A percentile compares a stretch with the other conserved stretches of the same genome.
Conservation (phyloP, 2,329 filamentous ascomycete genomes). For the Venturia asperata region DNA sequence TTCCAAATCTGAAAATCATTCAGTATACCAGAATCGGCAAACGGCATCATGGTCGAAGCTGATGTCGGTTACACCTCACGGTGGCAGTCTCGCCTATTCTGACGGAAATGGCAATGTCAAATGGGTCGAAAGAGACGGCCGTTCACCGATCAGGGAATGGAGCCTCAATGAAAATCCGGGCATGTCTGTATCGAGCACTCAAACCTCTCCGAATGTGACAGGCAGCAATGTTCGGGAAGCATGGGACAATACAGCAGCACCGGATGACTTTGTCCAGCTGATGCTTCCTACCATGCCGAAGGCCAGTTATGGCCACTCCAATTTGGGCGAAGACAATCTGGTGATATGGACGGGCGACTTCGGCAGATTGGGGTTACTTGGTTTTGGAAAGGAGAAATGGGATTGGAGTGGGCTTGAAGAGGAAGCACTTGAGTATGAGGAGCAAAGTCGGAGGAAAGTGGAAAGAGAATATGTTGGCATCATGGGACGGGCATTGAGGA, state of each 20-base stretch:
- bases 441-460: slow-evolving; percentile 46
- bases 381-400: slow-evolving; percentile 33
- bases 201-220: slow-evolving; percentile 5
- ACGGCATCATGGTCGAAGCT: slow-evolving; percentile 75
- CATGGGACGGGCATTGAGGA: slow-evolving; percentile 68
- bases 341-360: slow-evolving; percentile 85
- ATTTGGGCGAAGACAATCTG: slow-evolving; percentile 52
- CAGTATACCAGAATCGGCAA: slow-evolving; percentile 62
- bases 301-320: slow-evolving; percentile 9
- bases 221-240: slow-evolving; percentile 15
- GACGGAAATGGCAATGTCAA: slow-evolving; percentile 79
- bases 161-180: slow-evolving; percentile 44
- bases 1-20: slow-evolving; percentile 28
- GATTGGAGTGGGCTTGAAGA: slow-evolving; percentile 13
- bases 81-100: slow-evolving; percentile 71
- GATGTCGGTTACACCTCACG: slow-evolving; percentile 73
- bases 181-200: neutral
- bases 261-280: slow-evolving; percentile 71
- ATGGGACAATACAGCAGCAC: slow-evolving; percentile 21
- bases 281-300: slow-evolving; percentile 53
- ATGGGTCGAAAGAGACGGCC: slow-evolving; percentile 84
- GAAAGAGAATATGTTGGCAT: slow-evolving; percentile 57
- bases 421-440: slow-evolving; percentile 32
- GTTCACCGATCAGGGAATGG: slow-evolving; percentile 46
- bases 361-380: slow-evolving; percentile 63